phyloP scores from a whole-genome alignment of 2,329 filamentous ascomycete species.

The Coniochaeta pulveracea region DNA sequence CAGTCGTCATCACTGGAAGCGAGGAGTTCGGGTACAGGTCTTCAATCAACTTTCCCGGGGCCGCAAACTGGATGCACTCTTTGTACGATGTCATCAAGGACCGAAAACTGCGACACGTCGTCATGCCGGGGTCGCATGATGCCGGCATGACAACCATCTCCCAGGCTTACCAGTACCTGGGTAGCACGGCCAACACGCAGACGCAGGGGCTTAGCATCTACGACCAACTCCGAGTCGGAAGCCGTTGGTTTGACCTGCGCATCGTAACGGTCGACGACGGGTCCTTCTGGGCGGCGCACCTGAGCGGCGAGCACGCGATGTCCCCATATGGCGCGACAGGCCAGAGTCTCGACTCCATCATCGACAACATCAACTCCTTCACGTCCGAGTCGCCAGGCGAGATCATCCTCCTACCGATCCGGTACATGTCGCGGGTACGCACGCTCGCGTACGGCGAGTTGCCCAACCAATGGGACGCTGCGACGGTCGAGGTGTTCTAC shows the following conservation, averaged over 20 bases:
- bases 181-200: slow-evolving; percentile 21
- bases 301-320: slow-evolving; percentile 11
- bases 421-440: slow-evolving; percentile 1
- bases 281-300: slow-evolving; percentile 23
- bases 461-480: too few relatives aligned
- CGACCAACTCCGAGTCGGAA: slow-evolving; percentile 24
- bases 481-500: too few relatives aligned
- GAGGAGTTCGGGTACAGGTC: slow-evolving; percentile 9
- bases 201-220: slow-evolving; percentile 25
- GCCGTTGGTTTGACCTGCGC: slow-evolving; percentile 29
- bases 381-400: not conserved
- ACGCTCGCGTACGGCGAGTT: not conserved
- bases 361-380: slow-evolving; percentile 1
- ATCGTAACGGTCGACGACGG: slow-evolving; percentile 9
- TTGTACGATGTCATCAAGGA: slow-evolving; percentile 10
- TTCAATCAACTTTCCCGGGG: slow-evolving; percentile 4
- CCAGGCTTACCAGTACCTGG: slow-evolving; percentile 6
- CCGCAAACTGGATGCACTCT: slow-evolving; percentile 10
- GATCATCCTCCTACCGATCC: not conserved
- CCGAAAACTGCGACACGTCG: slow-evolving; percentile 26
- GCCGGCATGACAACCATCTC: slow-evolving; percentile 22
- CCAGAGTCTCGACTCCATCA: not conserved
- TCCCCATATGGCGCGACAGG: not conserved
- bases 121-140: slow-evolving; percentile 30
- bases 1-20: slow-evolving; percentile 11